Evolutionary conservation across 257 asterid genomes (phyloP).

Genomic region (Solanum stenotomum): DNA sequence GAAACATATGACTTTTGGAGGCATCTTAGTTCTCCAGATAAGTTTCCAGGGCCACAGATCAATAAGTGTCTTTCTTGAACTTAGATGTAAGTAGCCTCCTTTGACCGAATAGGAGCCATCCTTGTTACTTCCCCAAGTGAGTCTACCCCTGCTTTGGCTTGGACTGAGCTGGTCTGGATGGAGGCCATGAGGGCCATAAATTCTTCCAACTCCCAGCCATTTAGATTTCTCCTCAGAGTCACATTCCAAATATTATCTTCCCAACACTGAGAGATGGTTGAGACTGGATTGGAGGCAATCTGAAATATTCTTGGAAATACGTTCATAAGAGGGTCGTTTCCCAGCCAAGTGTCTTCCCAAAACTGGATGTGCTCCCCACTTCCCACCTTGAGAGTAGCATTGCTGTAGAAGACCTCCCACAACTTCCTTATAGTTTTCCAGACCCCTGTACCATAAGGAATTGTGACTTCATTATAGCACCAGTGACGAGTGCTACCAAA

Average conservation of each 20-base stretch:
- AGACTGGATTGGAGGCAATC: neutral
- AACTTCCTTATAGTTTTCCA: neutral
- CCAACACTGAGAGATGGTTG: neutral
- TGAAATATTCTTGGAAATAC: neutral
- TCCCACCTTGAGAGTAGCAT: neutral
- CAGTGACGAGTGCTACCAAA: neutral
- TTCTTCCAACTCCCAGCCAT: neutral
- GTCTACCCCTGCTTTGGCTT: neutral
- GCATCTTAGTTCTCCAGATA: neutral
- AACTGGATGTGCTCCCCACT: neutral
- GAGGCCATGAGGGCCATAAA: neutral
- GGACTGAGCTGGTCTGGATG: neutral
- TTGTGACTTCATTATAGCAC: neutral
- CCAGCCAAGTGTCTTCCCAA: neutral
- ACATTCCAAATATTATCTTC: neutral
- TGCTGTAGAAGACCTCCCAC: neutral
- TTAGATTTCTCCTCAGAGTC: neutral
- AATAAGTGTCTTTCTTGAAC: neutral
- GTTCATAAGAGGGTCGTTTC: neutral
- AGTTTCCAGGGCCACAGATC: neutral
- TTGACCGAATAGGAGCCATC: neutral
- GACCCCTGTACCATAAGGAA: neutral
- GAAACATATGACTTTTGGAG: neutral
- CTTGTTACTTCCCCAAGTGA: neutral
- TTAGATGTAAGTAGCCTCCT: neutral